Conservation (phyloP, 805 yeast species). For the Candida koratica region DNA sequence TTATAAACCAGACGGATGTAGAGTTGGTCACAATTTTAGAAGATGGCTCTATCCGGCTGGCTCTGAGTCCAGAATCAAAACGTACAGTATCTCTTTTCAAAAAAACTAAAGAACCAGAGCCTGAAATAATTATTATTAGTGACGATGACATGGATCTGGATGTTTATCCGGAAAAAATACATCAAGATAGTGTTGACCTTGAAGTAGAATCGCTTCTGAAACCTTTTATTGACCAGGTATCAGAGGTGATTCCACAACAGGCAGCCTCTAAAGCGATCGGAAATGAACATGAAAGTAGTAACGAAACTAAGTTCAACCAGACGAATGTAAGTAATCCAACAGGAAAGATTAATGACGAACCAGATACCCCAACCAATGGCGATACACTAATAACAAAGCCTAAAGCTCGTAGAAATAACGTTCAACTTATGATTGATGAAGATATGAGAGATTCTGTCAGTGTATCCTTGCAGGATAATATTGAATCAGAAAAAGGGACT, state of each 20-base stretch:
- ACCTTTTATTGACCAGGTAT: no score
- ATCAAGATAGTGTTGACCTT: background rate
- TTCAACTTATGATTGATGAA: slow-evolving; percentile 1
- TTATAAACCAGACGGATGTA: slow-evolving; percentile 50
- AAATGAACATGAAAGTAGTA: background rate
- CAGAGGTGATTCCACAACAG: no score
- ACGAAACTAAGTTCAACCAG: background rate
- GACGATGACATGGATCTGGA: slow-evolving; percentile 4
- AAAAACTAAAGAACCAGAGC: slow-evolving; percentile 1
- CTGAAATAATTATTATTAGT: slow-evolving; percentile 6
- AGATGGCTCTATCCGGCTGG: slow-evolving; percentile 53
- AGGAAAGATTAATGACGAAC: background rate
- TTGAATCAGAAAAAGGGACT: background rate
- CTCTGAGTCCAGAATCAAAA: background rate
- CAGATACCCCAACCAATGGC: background rate
- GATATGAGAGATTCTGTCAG: background rate
- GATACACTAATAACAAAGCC: background rate
- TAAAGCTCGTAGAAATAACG: background rate
- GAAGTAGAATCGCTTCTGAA: no score
- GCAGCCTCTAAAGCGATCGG: no score
- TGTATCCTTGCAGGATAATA: background rate
- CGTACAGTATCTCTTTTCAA: background rate
- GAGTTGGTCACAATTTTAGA: slow-evolving; percentile 64
- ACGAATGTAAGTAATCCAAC: background rate
- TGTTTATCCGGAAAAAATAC: background rate